Base-by-base conservation (phyloP, 2,329 filamentous ascomycete species). In the Epichloe hybrida region DNA sequence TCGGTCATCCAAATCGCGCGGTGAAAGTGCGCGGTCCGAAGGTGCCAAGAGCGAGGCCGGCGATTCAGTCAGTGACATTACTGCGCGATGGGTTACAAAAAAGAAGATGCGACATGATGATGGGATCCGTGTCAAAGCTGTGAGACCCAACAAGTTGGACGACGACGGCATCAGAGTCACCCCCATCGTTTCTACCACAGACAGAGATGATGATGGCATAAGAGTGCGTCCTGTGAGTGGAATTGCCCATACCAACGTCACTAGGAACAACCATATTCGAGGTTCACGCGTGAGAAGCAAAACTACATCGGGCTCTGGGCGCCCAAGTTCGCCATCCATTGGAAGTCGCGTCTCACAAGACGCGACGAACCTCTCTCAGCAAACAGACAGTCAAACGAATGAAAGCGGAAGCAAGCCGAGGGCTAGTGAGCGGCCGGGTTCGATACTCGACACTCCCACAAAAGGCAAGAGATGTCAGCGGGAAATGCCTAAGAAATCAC, bases 161-260 rank as follows among this genome's bases (percentile, higher is more conserved):
- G 56, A 71, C 51, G 69, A 72, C 52, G 71, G 71, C 2, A 73
- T 73, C 38, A 66, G 73, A 20, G 67, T 76, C 20, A 68, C 58
- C 11, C 70, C 74, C 2, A 6, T 13, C 39, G 38, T 38, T 20
- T n/a, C 44, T 3, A 9, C 39, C 13, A 27, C 43, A 23, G 31
- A 17, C 5, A 13, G 17, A 17, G 54, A 58, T 11, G 60, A 64
- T 34, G 62, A 66, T 43, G 64, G 64, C 0, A 66, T 66, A 21
- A 50, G 59, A 44, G 54, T 64, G 40, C 58, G 56, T 39, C 60
- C 59, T 37, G 59, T 54, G 57, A 66, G 53, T 53, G 63, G 53
- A 56, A 60, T 52, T 39, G 60, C 54, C 3, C 57, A 58, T 12
- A 54, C 58, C 4, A 58, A 52, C n/a, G 56, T 55, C 12, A 58